phyloP scores from a whole-genome alignment of 169 alveolate genomes.

The Plasmodium coatneyi region DNA sequence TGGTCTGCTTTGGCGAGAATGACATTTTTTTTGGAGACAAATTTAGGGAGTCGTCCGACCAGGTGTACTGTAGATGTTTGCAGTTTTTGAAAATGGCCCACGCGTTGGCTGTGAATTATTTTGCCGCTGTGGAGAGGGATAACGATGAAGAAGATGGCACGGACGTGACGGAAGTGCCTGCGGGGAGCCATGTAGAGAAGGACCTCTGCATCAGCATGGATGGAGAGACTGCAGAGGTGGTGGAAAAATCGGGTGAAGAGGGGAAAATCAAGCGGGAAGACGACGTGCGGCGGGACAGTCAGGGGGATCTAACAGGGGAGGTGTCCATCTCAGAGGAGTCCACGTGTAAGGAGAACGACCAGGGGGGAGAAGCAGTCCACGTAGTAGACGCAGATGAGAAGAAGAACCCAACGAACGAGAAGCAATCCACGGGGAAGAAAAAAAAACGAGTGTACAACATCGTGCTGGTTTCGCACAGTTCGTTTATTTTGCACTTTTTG shows the following conservation, averaged over 20 bases:
- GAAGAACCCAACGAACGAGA: background rate
- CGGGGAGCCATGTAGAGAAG: no score
- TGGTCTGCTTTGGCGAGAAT: constrained; percentile 50
- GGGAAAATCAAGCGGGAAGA: background rate
- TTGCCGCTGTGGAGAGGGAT: constrained; percentile 39
- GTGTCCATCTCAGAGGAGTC: background rate
- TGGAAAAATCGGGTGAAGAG: background rate
- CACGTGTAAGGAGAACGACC: background rate
- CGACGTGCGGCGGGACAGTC: background rate
- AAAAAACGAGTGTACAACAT: constrained; percentile 25
- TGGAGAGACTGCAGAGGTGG: background rate
- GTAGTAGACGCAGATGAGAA: background rate
- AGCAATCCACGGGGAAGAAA: background rate
- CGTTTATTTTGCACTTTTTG: constrained; percentile 39
- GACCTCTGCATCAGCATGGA: no score
- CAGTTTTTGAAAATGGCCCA: constrained; percentile 57
- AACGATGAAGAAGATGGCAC: background rate
- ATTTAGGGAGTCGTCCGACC: constrained; percentile 63
- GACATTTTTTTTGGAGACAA: constrained; percentile 13
- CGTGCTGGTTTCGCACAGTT: constrained; percentile 65
- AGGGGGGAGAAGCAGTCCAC: background rate
- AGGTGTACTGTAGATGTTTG: constrained; percentile 54
- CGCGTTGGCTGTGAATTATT: constrained; percentile 43
- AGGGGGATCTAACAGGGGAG: no score
- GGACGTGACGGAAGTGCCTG: background rate